These are phyloP conservation scores for Fraxinus baroniana DNA, from an alignment of 305 asterid species.

Conservation along the genomic window DNA sequence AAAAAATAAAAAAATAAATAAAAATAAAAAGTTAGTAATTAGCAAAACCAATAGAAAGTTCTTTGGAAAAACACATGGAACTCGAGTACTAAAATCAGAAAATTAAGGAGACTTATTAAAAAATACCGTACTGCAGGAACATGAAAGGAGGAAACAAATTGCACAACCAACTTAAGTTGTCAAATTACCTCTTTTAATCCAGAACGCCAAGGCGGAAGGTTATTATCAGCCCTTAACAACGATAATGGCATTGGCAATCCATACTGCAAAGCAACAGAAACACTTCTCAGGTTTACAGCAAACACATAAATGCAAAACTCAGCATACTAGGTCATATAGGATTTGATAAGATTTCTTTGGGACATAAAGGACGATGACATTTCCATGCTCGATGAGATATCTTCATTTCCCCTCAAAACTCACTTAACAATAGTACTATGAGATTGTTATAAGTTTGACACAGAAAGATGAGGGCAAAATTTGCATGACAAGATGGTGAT, in stretches of 20 bases:
- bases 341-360: not conserved
- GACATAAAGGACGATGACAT: not conserved
- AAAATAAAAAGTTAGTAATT: not conserved
- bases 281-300: not conserved
- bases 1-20: not conserved
- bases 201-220: constrained; percentile 96
- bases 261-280: constrained; percentile 52
- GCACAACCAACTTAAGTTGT: constrained; percentile 8
- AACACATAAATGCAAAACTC: not conserved
- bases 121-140: constrained; percentile 7
- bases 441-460: not conserved
- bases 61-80: not conserved
- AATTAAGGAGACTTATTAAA: not conserved
- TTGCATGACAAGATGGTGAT: not conserved
- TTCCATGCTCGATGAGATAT: not conserved
- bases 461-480: not conserved
- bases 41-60: not conserved
- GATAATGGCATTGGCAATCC: constrained; percentile 87
- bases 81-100: not conserved
- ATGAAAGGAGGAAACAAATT: constrained; percentile 13
- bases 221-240: constrained; percentile 91
- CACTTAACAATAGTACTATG: not conserved
- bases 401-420: not conserved
- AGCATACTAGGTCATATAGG: not conserved
- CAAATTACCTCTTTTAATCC: constrained; percentile 76